These are phyloP conservation scores for Acanthamoeba sp. DNA, from an alignment of 208 protist species.

Conservation along the genomic window DNA sequence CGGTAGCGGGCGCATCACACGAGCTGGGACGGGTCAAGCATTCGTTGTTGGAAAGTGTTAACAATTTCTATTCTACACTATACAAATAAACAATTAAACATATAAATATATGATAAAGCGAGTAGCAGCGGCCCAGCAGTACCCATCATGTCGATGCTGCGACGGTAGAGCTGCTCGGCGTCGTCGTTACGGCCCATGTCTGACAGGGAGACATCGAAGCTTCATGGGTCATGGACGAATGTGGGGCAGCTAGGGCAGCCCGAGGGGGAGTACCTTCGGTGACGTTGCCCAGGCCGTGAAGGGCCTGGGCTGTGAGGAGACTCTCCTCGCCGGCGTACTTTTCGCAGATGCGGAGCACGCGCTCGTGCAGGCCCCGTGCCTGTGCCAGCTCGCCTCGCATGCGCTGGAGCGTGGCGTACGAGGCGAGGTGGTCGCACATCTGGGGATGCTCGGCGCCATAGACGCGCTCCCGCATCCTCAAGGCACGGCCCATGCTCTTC, in stretches of 20 bases:
- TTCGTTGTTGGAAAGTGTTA: not conserved
- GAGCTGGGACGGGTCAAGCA: not conserved
- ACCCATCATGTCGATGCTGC: not conserved
- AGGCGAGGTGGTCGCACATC: not conserved
- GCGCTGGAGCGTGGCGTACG: not conserved
- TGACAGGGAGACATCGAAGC: not conserved
- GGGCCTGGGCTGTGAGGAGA: not conserved
- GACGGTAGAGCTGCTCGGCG: not conserved
- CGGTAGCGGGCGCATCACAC: not conserved
- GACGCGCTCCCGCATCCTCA: conserved; percentile 7
- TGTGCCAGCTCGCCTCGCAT: not conserved
- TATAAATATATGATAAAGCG: not conserved
- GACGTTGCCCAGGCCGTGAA: not conserved
- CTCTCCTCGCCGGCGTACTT: not conserved
- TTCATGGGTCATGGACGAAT: no score
- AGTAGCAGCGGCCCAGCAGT: not conserved
- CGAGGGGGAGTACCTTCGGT: not conserved
- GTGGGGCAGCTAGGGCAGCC: no score
- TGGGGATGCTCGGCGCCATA: conserved; percentile 19
- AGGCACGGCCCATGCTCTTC: not conserved
- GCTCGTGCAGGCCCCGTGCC: not conserved
- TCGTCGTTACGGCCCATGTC: not conserved
- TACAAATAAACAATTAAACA: no score
- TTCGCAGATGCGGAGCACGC: not conserved
- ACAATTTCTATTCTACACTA: not conserved